These are phyloP conservation scores for Asterochloris sp. DNA, from an alignment of 139 green algal species.

Conservation along the genomic window DNA sequence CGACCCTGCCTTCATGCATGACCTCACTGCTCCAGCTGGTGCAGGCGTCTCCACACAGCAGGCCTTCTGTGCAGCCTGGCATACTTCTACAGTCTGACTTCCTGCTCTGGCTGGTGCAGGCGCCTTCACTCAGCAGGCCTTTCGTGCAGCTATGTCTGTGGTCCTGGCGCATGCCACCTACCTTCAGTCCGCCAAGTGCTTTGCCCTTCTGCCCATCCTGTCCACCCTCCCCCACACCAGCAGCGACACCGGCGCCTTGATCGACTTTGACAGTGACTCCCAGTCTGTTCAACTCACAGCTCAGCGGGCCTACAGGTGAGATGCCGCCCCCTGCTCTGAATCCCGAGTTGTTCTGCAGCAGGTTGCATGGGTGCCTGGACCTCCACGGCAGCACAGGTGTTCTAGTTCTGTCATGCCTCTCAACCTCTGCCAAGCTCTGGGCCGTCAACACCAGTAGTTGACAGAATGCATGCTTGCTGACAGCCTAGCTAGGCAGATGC, in stretches of 20 bases:
- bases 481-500: no score
- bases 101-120: neutral
- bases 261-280: conserved; percentile 74
- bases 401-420: no score
- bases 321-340: no score
- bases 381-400: no score
- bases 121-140: conserved; percentile 30
- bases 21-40: neutral
- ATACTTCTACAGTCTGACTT: neutral
- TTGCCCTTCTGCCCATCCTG: conserved; percentile 85
- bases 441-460: no score
- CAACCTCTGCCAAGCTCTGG: no score
- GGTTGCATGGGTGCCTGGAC: no score
- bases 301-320: conserved; percentile 39
- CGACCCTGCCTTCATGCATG: neutral
- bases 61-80: neutral
- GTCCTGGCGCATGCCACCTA: conserved; percentile 76
- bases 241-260: conserved; percentile 35
- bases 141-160: conserved; percentile 76
- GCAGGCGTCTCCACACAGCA: neutral
- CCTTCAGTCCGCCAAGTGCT: conserved; percentile 80
- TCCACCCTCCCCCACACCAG: conserved; percentile 47
- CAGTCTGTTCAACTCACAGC: conserved; percentile 58
- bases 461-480: no score
- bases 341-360: no score